These are phyloP conservation scores for Alternaria angustiovoidea DNA, from an alignment of 2,329 filamentous ascomycete species.

Conservation along the genomic window DNA sequence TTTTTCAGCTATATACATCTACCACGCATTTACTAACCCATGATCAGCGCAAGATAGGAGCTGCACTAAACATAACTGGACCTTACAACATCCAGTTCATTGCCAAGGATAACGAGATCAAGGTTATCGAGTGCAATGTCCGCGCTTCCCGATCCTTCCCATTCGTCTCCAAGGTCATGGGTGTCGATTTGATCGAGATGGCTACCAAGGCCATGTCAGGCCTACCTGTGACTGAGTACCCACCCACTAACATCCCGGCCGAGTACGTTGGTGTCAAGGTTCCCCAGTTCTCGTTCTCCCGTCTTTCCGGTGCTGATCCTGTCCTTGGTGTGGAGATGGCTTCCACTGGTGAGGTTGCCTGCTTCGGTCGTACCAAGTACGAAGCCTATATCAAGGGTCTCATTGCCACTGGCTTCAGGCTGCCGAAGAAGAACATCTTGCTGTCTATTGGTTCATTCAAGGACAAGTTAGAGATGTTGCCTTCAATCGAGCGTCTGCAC, in stretches of 20 bases:
- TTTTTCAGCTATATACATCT: background rate
- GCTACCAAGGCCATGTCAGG: conserved; percentile 96
- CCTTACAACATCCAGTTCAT: conserved; percentile 99
- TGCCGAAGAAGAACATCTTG: conserved; percentile 94
- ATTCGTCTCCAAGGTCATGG: conserved; percentile 98
- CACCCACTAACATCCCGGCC: conserved; percentile 74
- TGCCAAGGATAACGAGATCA: conserved; percentile 99
- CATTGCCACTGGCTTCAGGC: conserved; percentile 93
- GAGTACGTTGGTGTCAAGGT: conserved; percentile 97
- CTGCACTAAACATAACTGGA: conserved; percentile 92
- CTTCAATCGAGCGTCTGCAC: conserved; percentile 87
- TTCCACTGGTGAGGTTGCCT: conserved; percentile 96
- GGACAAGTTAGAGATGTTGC: conserved; percentile 97
- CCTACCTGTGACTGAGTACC: conserved; percentile 82
- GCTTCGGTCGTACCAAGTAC: conserved; percentile 93
- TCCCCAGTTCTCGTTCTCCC: conserved; percentile 98
- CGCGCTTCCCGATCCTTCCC: conserved; percentile 95
- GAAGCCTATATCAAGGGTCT: conserved; percentile 97
- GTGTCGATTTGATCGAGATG: conserved; percentile 97
- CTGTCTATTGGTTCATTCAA: conserved; percentile 97
- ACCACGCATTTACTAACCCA: background rate
- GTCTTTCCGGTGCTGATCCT: conserved; percentile 92
- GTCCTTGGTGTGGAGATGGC: conserved; percentile 99
- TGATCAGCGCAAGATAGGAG: conserved; percentile 78
- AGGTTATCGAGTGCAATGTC: conserved; percentile 99